These are phyloP conservation scores for Metschnikowia lachancei DNA, from an alignment of 805 yeast species.

Conservation along the genomic window DNA sequence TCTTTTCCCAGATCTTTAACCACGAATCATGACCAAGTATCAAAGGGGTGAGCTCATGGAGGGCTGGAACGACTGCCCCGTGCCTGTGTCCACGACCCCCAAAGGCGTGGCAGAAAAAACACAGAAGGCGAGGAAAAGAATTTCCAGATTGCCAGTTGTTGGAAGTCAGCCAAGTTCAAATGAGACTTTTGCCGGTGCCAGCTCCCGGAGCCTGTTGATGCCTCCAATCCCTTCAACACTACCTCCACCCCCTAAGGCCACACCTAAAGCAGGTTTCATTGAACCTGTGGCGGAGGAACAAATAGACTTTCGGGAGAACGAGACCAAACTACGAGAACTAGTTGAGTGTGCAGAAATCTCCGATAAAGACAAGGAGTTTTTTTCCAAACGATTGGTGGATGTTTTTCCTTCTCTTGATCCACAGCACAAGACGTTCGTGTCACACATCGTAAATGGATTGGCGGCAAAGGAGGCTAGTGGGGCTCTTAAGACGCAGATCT, in stretches of 20 bases:
- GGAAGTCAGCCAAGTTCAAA: constrained; percentile 3
- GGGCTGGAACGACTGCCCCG: constrained; percentile 68
- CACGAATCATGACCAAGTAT: constrained; percentile 26
- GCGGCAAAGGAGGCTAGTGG: constrained; percentile 5
- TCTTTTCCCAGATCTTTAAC: too few species aligned
- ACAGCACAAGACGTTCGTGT: constrained; percentile 15
- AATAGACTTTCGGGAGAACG: neutral
- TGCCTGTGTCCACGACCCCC: constrained; percentile 22
- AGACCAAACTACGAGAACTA: constrained; percentile 11
- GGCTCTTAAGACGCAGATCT: constrained; percentile 35
- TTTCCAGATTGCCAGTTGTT: constrained; percentile 9
- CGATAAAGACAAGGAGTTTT: constrained; percentile 12
- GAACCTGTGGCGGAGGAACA: neutral
- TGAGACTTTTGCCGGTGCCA: constrained; percentile 3
- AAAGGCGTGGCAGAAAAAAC: constrained; percentile 6
- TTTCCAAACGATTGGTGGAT: constrained; percentile 12
- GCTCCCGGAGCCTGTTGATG: constrained; percentile 8
- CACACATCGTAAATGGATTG: constrained; percentile 12
- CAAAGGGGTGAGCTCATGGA: constrained; percentile 40
- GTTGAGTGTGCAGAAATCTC: constrained; percentile 4
- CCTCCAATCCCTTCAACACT: constrained; percentile 4
- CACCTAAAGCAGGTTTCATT: neutral
- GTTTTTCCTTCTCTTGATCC: constrained; percentile 11
- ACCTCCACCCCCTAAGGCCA: neutral
- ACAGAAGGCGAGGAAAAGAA: constrained; percentile 13